phyloP scores from a whole-genome alignment of 768 basidiomycete genomes.

The Chiua virens region DNA sequence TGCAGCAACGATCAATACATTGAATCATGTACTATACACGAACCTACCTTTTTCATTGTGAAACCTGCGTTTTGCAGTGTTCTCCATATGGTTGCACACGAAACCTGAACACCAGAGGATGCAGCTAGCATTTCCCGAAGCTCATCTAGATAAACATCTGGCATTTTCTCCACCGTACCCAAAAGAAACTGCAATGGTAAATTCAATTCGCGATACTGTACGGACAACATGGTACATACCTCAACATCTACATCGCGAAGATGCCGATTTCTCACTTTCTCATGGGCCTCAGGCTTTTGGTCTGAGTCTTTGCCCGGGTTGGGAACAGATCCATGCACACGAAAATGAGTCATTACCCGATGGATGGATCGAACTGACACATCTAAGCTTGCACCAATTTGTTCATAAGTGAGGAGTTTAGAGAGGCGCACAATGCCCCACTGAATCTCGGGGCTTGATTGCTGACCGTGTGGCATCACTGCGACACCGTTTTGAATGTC shows the following conservation, averaged over 20 bases:
- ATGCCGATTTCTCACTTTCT: not conserved
- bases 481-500: too few species aligned
- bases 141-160: not conserved
- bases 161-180: not conserved
- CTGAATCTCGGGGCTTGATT: not conserved
- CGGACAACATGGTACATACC: too few species aligned
- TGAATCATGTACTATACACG: too few species aligned
- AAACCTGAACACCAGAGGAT: not conserved
- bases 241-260: not conserved
- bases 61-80: not conserved
- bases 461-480: not conserved
- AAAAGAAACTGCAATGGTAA: not conserved
- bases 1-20: too few species aligned
- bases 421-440: not conserved
- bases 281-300: too few species aligned
- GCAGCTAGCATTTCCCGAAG: not conserved
- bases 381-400: not conserved
- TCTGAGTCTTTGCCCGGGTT: too few species aligned
- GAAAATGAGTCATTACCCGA: too few species aligned
- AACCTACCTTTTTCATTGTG: constrained; percentile 1
- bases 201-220: too few species aligned
- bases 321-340: too few species aligned
- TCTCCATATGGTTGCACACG: not conserved
- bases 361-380: not conserved
- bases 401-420: not conserved